A percentile compares a stretch with the other conserved stretches of the same genome.
Evolutionary conservation across 768 basidiomycete species (phyloP).

Genomic region (Hypholoma sublateritium): DNA sequence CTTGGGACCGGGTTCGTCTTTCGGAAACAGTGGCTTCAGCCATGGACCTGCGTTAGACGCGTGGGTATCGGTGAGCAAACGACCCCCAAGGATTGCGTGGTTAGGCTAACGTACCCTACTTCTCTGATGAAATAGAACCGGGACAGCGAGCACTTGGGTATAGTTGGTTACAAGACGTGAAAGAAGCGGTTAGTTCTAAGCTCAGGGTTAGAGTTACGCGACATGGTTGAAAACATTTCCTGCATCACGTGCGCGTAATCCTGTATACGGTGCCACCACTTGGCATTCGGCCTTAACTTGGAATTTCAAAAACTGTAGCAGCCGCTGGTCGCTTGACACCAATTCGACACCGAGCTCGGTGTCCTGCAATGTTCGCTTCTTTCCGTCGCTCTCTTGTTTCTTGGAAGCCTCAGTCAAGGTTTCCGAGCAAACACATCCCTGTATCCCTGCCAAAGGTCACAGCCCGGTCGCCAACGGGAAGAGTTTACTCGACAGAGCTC

Average conservation of each 20-base stretch:
- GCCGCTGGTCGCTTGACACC: no score
- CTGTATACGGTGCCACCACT: not conserved
- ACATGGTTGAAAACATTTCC: constrained; percentile 29
- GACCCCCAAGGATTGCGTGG: not conserved
- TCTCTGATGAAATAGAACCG: no score
- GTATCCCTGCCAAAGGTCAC: not conserved
- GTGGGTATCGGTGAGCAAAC: constrained; percentile 2
- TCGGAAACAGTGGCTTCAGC: constrained; percentile 26
- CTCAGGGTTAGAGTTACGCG: constrained; percentile 7
- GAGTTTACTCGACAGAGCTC: constrained; percentile 4
- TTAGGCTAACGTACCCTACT: constrained; percentile 5
- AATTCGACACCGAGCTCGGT: no score
- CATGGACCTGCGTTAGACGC: constrained; percentile 18
- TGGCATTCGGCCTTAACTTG: no score
- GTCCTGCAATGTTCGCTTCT: constrained; percentile 14
- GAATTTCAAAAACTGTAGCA: no score
- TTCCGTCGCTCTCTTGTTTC: constrained; percentile 3
- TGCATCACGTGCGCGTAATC: constrained; percentile 25
- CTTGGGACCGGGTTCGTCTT: constrained; percentile 53
- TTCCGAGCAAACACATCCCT: not conserved
- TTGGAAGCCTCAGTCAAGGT: not conserved
- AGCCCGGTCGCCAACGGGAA: not conserved
- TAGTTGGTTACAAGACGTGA: not conserved
- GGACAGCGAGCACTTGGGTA: not conserved
- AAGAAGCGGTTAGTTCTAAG: not conserved